Evolutionary conservation across 164 flowering plant genomes (phyloP).

Genomic region (Dillenia suffruticosa): DNA sequence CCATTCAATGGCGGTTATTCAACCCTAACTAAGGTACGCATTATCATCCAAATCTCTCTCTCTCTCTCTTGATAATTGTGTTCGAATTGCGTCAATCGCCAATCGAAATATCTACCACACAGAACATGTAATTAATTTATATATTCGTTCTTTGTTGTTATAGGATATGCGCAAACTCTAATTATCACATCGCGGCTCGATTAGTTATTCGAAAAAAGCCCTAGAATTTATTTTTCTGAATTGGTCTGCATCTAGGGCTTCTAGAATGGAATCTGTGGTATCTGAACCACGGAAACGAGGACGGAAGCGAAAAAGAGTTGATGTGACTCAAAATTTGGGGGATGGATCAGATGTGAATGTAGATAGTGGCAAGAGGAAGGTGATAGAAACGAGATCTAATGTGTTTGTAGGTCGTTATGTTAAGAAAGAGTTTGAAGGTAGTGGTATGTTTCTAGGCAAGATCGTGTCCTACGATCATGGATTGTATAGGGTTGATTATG

Average conservation of each 20-base stretch:
- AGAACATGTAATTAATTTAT: background rate
- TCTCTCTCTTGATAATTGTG: background rate
- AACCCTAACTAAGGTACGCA: conserved; percentile 14
- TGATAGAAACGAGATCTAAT: conserved; percentile 20
- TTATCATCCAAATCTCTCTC: background rate
- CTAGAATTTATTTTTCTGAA: background rate
- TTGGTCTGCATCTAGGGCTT: background rate
- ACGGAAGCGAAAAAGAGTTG: conserved; percentile 45
- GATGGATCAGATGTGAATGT: conserved; percentile 6
- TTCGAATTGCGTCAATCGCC: background rate
- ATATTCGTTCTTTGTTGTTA: background rate
- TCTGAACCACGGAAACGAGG: conserved; percentile 31
- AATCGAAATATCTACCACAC: too few relatives aligned
- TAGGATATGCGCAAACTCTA: conserved; percentile 3
- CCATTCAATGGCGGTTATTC: conserved; percentile 15
- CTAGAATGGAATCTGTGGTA: conserved; percentile 34
- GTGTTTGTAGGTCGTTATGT: conserved; percentile 66
- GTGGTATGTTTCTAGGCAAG: conserved; percentile 67
- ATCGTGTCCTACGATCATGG: conserved; percentile 55
- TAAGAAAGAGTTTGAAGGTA: conserved; percentile 63
- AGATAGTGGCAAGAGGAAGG: conserved; percentile 7
- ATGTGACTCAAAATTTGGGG: conserved; percentile 12
- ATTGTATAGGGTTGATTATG: conserved; percentile 76
- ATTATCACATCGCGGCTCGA: background rate
- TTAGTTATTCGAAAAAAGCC: background rate